Base-by-base conservation (phyloP, 495 filamentous ascomycete species). In the Hapsidospora chrysogenum region DNA sequence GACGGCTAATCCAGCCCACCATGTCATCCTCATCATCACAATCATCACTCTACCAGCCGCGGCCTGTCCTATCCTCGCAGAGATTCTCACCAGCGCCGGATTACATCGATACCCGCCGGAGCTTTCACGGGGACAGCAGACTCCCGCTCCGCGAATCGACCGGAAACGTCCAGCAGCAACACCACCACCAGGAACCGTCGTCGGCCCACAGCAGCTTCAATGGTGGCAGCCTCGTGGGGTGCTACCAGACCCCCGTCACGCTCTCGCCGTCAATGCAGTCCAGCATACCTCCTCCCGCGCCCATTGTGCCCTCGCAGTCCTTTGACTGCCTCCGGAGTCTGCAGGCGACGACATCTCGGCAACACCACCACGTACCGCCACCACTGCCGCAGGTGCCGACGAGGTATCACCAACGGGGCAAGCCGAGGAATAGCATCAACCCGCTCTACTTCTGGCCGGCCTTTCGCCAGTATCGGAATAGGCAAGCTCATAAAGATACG, bases 391-490 rank as follows among this genome's bases (percentile, higher is more conserved):
- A n/a, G n/a, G n/a, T n/a, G n/a, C n/a, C n/a, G n/a, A n/a, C n/a
- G n/a, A n/a, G n/a, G n/a, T n/a, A n/a, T n/a, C 16, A 3, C 17
- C 29, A 22, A 16, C 14, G 10, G 16, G 13, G 27, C 18, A 31
- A 31, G n/a, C 9, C 13, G 14, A 18, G 18, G 15, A n/a, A 4
- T 17, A 51, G 40, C 36, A 56, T 52, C 37, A 70, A 72, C 50
- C 66, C 66, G 17, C 57, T 72, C 19, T 64, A 59, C 37, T 48
- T 61, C 20, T 61, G 60, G 17, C 54, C 57, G 17, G 58, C 72
- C 37, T 94, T 89, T 55, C 58, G 58, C 30, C 64, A 72, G 41
- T 80, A 79, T 52, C 68, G 85, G 41, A 66, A 67, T 33, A 71
- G 76, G 41, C 79, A 83, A 51, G 66, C 63, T 39, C 66, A 70